Base-by-base conservation (phyloP, 2,329 filamentous ascomycete genomes). In the Fusarium subglutinans region DNA sequence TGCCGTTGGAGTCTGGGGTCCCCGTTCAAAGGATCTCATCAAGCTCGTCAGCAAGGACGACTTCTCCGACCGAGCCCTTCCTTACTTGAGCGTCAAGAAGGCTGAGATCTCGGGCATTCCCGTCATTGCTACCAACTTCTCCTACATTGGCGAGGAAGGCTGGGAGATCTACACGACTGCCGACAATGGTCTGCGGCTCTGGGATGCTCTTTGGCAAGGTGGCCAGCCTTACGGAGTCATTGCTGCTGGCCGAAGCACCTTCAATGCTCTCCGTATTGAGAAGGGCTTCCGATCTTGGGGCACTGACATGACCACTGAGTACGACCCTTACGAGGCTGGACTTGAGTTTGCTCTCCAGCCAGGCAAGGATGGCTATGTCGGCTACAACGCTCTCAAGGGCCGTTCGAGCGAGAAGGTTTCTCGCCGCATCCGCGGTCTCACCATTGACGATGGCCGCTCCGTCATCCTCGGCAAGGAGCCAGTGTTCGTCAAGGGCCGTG, bases 101-200 rank as follows among this genome's bases (percentile, higher is more conserved):
- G 83, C 84, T 1, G 83, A 79, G 63, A 84, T 92, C 55, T 83
- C 82, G 13, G 88, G 89, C 1, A 85, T 92, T 20, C 90, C 90
- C 0, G 88, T 90, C 6, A 87, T 83, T 0, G 84, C 84, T 1
- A 85, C 90, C 75, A 84, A 88, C 6, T 83, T 90, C 43, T 91
- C 90, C 0, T 90, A 88, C 57, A 87, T 92, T 8, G 90, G 90
- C 11, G 90, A 92, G 73, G 80, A 84, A 0, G 90, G 90, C 3
- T 92, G 89, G 89, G 90, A 92, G 76, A 85, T 92, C 26, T 88
- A 90, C 67, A 85, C 89, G 3, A 90, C 84, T 40, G 87, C 90
- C 2, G 90, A 91, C 33, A 86, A 88, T 45, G 90, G 90, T 2
- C 85, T 85, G 18, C 82, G 84, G 3, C 81, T 92, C 1, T 92